Evolutionary conservation across 345 rosid genomes (phyloP).

Genomic region (Erysimum cheiranthoides): DNA sequence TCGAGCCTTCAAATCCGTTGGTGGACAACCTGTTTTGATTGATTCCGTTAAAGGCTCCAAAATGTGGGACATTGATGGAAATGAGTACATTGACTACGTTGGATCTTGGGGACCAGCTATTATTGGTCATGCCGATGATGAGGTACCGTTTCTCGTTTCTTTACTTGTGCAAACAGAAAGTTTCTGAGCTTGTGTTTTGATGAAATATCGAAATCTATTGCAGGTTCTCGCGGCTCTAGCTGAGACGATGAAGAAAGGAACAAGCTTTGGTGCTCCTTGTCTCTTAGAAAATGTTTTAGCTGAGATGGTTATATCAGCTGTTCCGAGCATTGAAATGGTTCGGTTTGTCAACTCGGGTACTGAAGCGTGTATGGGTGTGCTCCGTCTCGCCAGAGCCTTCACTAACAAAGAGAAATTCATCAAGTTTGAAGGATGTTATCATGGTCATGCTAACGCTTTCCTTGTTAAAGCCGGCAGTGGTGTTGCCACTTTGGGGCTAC

Average conservation of each 20-base stretch:
- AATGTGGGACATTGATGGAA: slow-evolving; percentile 98
- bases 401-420: slow-evolving; percentile 72
- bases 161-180: background rate
- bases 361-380: slow-evolving; percentile 97
- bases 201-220: background rate
- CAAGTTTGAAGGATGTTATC: slow-evolving; percentile 97
- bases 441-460: slow-evolving; percentile 94
- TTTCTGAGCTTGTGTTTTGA: background rate
- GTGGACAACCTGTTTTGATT: slow-evolving; percentile 86
- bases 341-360: slow-evolving; percentile 93
- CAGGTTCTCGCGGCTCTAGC: slow-evolving; percentile 88
- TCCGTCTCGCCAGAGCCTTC: slow-evolving; percentile 94
- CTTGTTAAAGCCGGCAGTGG: slow-evolving; percentile 99
- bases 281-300: slow-evolving; percentile 88
- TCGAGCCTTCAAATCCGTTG: slow-evolving; percentile 96
- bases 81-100: slow-evolving; percentile 91
- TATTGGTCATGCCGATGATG: slow-evolving; percentile 94
- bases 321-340: slow-evolving; percentile 92
- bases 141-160: slow-evolving; percentile 51
- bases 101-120: slow-evolving; percentile 99
- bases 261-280: slow-evolving; percentile 99
- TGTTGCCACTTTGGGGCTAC: slow-evolving; percentile 89
- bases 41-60: slow-evolving; percentile 93
- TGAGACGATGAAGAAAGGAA: slow-evolving; percentile 96
- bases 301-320: slow-evolving; percentile 93